These are phyloP conservation scores for Penicillium sp. DNA, from an alignment of 2,329 filamentous ascomycete genomes.

Conservation along the genomic window DNA sequence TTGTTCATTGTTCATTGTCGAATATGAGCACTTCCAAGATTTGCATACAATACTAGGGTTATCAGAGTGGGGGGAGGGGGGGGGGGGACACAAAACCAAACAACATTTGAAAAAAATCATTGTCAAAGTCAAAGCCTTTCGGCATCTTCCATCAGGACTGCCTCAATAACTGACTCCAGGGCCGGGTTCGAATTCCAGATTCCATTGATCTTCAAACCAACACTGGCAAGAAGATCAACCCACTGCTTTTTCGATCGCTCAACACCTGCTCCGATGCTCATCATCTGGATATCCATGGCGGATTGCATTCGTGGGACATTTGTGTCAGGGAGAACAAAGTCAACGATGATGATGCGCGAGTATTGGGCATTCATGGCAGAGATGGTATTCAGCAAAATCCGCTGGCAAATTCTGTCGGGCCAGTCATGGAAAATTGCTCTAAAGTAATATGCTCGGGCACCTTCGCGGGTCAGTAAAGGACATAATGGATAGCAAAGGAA, in stretches of 20 bases:
- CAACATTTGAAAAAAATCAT: too few relatives aligned
- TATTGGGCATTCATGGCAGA: conserved; percentile 31
- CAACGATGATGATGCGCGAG: conserved; percentile 37
- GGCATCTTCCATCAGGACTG: conserved; percentile 5
- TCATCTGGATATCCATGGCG: conserved; percentile 40
- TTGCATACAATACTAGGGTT: not conserved
- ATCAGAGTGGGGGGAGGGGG: not conserved
- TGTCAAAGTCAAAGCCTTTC: not conserved
- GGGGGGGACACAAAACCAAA: too few relatives aligned
- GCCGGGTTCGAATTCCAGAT: conserved; percentile 29
- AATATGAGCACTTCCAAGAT: too few relatives aligned
- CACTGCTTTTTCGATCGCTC: conserved; percentile 37
- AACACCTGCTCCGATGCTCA: conserved; percentile 36
- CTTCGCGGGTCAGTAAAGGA: conserved; percentile 1
- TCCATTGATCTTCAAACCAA: conserved; percentile 30
- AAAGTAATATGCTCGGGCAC: conserved; percentile 38
- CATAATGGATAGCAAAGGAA: too few relatives aligned
- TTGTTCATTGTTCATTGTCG: not conserved
- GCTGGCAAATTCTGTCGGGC: conserved; percentile 34
- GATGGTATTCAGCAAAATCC: conserved; percentile 34
- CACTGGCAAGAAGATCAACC: conserved; percentile 27
- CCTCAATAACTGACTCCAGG: conserved; percentile 33
- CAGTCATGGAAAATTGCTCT: conserved; percentile 42
- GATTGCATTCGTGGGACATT: conserved; percentile 29
- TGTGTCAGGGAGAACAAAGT: conserved; percentile 36